These are phyloP conservation scores for Gloeopeniophorella convolvens DNA, from an alignment of 768 basidiomycete species.

Conservation along the genomic window DNA sequence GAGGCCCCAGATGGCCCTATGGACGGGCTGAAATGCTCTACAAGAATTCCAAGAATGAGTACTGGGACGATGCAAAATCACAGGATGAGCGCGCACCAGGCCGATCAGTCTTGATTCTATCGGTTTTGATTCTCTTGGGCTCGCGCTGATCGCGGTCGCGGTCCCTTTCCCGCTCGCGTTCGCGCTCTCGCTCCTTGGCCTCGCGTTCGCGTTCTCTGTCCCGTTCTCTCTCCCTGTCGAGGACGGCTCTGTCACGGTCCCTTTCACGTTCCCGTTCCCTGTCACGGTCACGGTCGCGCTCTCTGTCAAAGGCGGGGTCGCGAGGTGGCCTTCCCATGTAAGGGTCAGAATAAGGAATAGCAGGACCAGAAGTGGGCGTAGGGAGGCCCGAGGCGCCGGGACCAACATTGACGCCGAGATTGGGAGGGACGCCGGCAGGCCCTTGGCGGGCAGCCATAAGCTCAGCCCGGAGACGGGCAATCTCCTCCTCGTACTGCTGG, in stretches of 20 bases:
- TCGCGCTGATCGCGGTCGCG: slow-evolving; percentile 19
- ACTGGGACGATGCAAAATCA: slow-evolving; percentile 3
- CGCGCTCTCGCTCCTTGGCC: slow-evolving; percentile 29
- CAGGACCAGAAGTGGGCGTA: slow-evolving; percentile 23
- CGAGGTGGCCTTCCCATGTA: slow-evolving; percentile 19
- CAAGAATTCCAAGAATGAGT: neutral
- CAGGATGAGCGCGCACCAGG: slow-evolving; percentile 13
- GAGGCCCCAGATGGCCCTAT: slow-evolving; percentile 16
- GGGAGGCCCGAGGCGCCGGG: slow-evolving; percentile 20
- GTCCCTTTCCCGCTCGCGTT: slow-evolving; percentile 24
- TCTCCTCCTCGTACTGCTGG: slow-evolving; percentile 81
- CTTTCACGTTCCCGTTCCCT: slow-evolving; percentile 32
- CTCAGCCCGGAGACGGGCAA: slow-evolving; percentile 64
- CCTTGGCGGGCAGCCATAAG: slow-evolving; percentile 46
- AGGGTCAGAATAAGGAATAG: slow-evolving; percentile 22
- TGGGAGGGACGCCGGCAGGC: slow-evolving; percentile 25
- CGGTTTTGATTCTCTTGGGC: slow-evolving; percentile 20
- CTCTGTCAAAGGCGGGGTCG: slow-evolving; percentile 27
- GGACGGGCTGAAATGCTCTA: slow-evolving; percentile 20
- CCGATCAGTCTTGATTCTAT: slow-evolving; percentile 21
- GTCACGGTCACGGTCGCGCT: slow-evolving; percentile 25
- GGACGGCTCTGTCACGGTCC: slow-evolving; percentile 27
- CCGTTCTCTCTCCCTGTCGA: slow-evolving; percentile 35
- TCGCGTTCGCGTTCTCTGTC: slow-evolving; percentile 26
- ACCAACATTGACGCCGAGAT: slow-evolving; percentile 20